Evolutionary conservation across 2,329 filamentous ascomycete genomes (phyloP).

Genomic region (Plenodomus lindquistii): DNA sequence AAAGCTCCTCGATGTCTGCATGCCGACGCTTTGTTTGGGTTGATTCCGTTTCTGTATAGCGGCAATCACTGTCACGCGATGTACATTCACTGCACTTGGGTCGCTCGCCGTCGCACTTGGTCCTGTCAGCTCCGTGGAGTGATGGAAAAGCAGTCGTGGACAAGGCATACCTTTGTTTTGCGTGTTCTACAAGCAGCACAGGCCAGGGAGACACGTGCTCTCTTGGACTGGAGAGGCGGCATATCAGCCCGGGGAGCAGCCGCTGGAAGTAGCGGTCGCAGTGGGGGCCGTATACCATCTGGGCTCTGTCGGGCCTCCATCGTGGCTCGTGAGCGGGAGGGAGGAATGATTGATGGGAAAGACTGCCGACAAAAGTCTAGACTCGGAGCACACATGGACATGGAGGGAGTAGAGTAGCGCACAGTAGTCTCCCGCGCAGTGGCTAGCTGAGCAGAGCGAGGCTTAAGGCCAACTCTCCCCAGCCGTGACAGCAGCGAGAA

Average conservation of each 20-base stretch:
- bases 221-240: slow-evolving; percentile 9
- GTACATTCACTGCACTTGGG: slow-evolving; percentile 21
- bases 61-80: slow-evolving; percentile 13
- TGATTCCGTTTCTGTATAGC: slow-evolving; percentile 19
- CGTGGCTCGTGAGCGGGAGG: neutral
- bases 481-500: neutral
- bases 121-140: neutral
- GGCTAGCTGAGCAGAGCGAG: neutral
- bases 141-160: slow-evolving; percentile 1
- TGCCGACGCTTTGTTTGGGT: slow-evolving; percentile 18
- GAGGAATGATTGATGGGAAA: neutral
- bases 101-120: slow-evolving; percentile 21
- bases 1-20: slow-evolving; percentile 16
- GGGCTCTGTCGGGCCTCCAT: neutral
- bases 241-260: slow-evolving; percentile 8
- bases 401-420: neutral
- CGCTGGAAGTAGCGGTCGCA: slow-evolving; percentile 19
- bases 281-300: slow-evolving; percentile 7
- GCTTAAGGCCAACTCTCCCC: neutral
- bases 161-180: slow-evolving; percentile 20
- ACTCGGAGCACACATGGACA: neutral
- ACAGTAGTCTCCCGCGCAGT: neutral
- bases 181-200: slow-evolving; percentile 21
- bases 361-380: neutral
- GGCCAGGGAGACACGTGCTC: slow-evolving; percentile 17